Base-by-base conservation (phyloP, 2,329 filamentous ascomycete genomes). In the Sporothrix variecibatus region DNA sequence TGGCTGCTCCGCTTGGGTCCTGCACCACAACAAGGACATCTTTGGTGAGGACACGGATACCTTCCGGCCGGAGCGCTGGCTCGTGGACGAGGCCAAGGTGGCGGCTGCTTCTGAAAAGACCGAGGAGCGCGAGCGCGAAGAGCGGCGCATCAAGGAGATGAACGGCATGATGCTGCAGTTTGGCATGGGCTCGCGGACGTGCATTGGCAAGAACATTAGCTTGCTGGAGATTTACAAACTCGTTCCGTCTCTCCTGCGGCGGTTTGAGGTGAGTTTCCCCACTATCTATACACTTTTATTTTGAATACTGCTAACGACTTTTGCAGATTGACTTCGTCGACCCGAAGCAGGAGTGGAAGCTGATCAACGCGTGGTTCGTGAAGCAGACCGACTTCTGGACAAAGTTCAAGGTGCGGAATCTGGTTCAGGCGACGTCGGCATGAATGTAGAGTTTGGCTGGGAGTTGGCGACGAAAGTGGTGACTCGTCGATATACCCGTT, bases 1-100 rank as follows among this genome's bases (percentile, higher is more conserved):
- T 0, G 93, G 93, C 7, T 92, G 90, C 79, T 93, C 89, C 71
- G 89, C 92, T 0, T 94, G 92, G 92, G 89, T 94, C 20, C 84
- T 95, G 46, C 92, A 95, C 78, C 87, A 91, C 2, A 86, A 90
- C 2, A 85, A 86, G 5, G 89, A 91, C 72, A 84, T 94, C 40
- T 95, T 93, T 78, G 92, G 92, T 1, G 80, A 84, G 0, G 90
- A 94, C 75, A 88, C 89, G 0, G 89, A 94, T 62, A 81, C 80
- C 0, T 95, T 88, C 80, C 82, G 90, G 15, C 93, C 93, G 0
- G 92, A 94, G 81, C 82, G 93, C 60, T 94, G 92, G 87, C 78
- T 89, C 2, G 81, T 84, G 1, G 85, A 86, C 17, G 82, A 85
- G 74, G 80, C 72, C 0, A 78, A 79, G 34, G 76, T 76, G 1